Percentiles rank a stretch among this genome's conserved stretches.
phyloP scores from a whole-genome alignment of 768 basidiomycete genomes.

The Dioszegia hungarica region DNA sequence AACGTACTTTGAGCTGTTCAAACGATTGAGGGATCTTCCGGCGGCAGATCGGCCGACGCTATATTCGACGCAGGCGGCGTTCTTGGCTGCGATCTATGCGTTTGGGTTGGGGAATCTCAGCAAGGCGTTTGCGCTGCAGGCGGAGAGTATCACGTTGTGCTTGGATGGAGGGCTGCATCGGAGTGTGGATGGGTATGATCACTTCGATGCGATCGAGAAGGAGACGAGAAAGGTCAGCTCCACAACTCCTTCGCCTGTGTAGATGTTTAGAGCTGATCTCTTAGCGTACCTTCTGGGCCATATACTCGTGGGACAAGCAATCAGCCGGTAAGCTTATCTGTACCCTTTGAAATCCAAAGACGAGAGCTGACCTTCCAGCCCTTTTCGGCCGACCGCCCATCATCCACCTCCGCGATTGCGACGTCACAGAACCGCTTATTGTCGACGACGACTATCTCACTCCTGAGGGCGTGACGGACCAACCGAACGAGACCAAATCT shows the following conservation, averaged over 20 bases:
- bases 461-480: conserved; percentile 59
- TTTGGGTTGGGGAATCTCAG: conserved; percentile 84
- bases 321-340: conserved; percentile 60
- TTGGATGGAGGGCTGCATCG: conserved; percentile 86
- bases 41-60: conserved; percentile 82
- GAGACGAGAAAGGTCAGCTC: conserved; percentile 69
- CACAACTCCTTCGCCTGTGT: too few relatives aligned
- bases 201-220: conserved; percentile 80
- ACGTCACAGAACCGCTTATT: conserved; percentile 77
- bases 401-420: conserved; percentile 80
- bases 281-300: conserved; percentile 86
- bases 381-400: conserved; percentile 79
- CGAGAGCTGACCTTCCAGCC: conserved; percentile 21
- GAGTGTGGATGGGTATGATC: conserved; percentile 66
- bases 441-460: conserved; percentile 89
- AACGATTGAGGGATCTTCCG: conserved; percentile 77
- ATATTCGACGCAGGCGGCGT: conserved; percentile 85
- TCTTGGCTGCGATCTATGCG: conserved; percentile 87
- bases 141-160: conserved; percentile 79
- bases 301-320: conserved; percentile 95
- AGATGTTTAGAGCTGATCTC: too few relatives aligned
- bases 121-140: conserved; percentile 76
- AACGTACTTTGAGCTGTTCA: conserved; percentile 86
- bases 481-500: conserved; percentile 67
- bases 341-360: neutral